These are phyloP conservation scores for Jamesozyma rosinii DNA, from an alignment of 805 yeast species.

Conservation along the genomic window DNA sequence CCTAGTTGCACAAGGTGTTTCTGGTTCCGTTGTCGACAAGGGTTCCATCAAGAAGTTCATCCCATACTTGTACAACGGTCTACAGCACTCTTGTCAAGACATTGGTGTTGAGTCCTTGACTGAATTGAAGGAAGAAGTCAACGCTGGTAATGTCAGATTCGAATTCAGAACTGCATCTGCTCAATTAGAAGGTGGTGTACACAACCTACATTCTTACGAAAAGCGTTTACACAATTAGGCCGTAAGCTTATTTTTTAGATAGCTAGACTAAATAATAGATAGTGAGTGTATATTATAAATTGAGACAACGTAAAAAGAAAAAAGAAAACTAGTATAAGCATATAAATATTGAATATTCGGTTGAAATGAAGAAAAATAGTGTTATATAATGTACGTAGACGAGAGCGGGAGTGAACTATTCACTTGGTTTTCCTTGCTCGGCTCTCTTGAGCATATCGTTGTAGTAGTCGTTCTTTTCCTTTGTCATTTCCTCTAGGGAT, in stretches of 20 bases:
- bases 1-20: constrained; percentile 97
- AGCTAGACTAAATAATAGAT: too few relatives aligned
- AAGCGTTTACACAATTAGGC: constrained; percentile 90
- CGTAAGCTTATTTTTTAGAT: too few relatives aligned
- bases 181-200: constrained; percentile 97
- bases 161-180: constrained; percentile 98
- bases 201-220: constrained; percentile 92
- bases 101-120: constrained; percentile 71
- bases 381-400: too few relatives aligned
- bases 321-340: too few relatives aligned
- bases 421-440: neutral
- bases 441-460: constrained; percentile 8
- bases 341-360: too few relatives aligned
- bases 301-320: too few relatives aligned
- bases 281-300: too few relatives aligned
- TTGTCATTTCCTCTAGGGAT: constrained; percentile 44
- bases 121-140: constrained; percentile 56
- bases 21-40: constrained; percentile 93
- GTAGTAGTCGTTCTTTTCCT: constrained; percentile 38
- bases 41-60: constrained; percentile 90
- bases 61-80: constrained; percentile 89
- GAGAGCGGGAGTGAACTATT: too few relatives aligned
- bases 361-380: too few relatives aligned
- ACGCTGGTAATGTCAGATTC: constrained; percentile 69
- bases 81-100: constrained; percentile 98